A percentile compares a stretch with the other conserved stretches of the same genome.
phyloP scores from a whole-genome alignment of 2,329 filamentous ascomycete species.

The Geoglossum cookeanum region DNA sequence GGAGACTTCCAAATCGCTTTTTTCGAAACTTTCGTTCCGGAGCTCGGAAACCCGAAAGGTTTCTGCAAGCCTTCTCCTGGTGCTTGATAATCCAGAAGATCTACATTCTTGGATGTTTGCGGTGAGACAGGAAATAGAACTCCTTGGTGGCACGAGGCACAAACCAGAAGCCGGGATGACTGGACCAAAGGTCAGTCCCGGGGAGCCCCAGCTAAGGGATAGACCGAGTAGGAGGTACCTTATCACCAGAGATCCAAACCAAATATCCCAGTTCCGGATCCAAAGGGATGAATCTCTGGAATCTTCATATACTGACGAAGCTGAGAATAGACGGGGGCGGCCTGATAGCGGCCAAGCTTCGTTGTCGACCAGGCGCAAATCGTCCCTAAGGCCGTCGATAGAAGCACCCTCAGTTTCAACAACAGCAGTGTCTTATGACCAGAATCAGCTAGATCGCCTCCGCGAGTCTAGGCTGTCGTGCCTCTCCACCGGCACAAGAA shows the following conservation, averaged over 20 bases:
- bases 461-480: conserved; percentile 3
- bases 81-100: conserved; percentile 52
- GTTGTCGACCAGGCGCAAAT: neutral
- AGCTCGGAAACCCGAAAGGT: conserved; percentile 32
- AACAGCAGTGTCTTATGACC: conserved; percentile 2
- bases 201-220: neutral
- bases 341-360: neutral
- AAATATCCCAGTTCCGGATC: neutral
- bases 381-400: conserved; percentile 1
- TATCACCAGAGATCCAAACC: neutral
- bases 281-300: neutral
- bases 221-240: neutral
- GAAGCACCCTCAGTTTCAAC: conserved; percentile 4
- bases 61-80: conserved; percentile 47
- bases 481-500: conserved; percentile 3
- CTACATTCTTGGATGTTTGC: conserved; percentile 59
- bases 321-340: neutral
- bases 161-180: neutral
- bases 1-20: conserved; percentile 38
- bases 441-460: conserved; percentile 2
- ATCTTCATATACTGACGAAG: neutral
- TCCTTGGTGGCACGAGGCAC: conserved; percentile 38
- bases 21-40: conserved; percentile 45
- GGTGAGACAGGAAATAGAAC: conserved; percentile 50
- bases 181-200: neutral